Percentiles rank a stretch among this genome's conserved stretches.
Evolutionary conservation across 345 rosid genomes (phyloP).

Genomic region (Camelina laxa): DNA sequence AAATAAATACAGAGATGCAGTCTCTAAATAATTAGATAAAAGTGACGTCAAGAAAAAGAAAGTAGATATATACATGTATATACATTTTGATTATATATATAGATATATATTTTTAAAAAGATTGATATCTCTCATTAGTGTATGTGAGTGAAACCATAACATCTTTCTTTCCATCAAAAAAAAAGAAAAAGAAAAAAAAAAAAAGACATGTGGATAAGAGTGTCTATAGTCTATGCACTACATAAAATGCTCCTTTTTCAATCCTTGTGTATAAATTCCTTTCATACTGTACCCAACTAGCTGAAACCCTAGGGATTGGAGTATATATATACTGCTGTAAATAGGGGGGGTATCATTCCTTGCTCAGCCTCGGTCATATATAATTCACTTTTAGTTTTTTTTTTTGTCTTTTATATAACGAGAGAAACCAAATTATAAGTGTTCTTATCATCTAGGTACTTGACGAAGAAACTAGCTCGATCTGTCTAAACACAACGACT

Average conservation of each 20-base stretch:
- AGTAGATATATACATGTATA: background rate
- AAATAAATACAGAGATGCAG: background rate
- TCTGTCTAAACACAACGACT: slow-evolving; percentile 5
- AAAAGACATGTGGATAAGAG: slow-evolving; percentile 3
- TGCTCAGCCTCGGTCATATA: slow-evolving; percentile 11
- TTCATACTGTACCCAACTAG: slow-evolving; percentile 9
- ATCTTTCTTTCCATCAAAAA: slow-evolving; percentile 13
- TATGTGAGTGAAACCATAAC: background rate
- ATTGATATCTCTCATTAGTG: background rate
- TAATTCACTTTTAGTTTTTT: background rate
- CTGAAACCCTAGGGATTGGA: slow-evolving; percentile 39
- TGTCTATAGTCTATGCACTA: background rate
- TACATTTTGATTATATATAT: background rate
- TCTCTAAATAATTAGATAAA: background rate
- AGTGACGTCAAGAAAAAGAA: no score
- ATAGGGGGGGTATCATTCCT: background rate
- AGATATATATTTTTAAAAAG: background rate
- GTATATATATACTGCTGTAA: slow-evolving; percentile 1
- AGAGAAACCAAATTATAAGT: background rate
- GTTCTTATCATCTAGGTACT: slow-evolving; percentile 1
- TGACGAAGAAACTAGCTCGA: slow-evolving; percentile 7
- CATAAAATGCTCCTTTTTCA: slow-evolving; percentile 6
- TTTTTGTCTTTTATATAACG: background rate
- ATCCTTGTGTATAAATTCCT: slow-evolving; percentile 22
- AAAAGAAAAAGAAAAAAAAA: background rate